Evolutionary conservation across 805 yeast genomes (phyloP), one percentile per base, ranked within the genome.

Genomic region (Aciculoconidium aculeatum): DNA sequence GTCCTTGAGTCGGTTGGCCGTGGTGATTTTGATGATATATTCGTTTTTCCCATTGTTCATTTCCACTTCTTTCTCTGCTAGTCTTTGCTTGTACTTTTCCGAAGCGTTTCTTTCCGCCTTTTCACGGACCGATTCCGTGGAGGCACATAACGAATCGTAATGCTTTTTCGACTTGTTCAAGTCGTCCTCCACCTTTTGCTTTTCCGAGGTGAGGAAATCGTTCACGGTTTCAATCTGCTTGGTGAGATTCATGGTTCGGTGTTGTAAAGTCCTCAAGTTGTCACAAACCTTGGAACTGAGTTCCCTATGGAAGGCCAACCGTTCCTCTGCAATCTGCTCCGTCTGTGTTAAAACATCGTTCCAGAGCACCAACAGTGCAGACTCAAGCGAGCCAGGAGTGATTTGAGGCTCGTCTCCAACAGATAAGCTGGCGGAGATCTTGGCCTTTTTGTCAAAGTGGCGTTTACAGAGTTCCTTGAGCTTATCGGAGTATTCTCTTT

Each of bases 381-480:
- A 71, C 50, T 92, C 97, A 28, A 90, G 63, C 0, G 96, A 86
- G 0, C 99, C 98, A 0, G 98, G 97, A 0, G 99, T 92, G 23
- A 84, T 72, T 23, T 77, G 71, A 0, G 99, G 98, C 11, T 73
- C 72, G 36, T 85, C 95, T 15, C 99, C 99, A 2, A 92, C 98
- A 24, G 88, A 75, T 16, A 92, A 55, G 9, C 60, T 52, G 0
- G 90, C 73, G 7, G 85, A 65, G 11, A 67, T 55, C 40, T 75
- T 75, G 27, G 94, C 80, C 51, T 88, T 87, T 53, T 75, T 80
- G 35, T 77, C 79, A 43, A 85, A 77, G 39, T 77, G 82, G 36
- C 77, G 84, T 29, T 75, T 58, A 24, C 85, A 68, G 35, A 92
- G 56, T 7, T 70, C 69, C 30, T 72, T 66, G 32, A 92, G 62